Evolutionary conservation across 1,284 basidiomycete genomes (phyloP).

Genomic region (Ganoderma sp.): DNA sequence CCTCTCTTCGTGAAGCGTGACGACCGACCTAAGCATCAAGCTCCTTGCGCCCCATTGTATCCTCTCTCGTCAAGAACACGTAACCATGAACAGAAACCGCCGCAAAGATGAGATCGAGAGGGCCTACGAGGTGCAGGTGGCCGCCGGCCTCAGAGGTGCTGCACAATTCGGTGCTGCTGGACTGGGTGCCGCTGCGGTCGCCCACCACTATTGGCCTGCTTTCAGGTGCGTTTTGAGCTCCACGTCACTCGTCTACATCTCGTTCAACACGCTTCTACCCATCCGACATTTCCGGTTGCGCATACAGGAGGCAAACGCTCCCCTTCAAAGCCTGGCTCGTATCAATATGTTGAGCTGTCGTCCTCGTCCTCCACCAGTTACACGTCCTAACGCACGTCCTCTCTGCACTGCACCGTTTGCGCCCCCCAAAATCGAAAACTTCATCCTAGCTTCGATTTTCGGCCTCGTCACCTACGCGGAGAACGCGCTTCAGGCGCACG

Average conservation of each 20-base stretch:
- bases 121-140: conserved; percentile 39
- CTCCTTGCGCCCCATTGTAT: not conserved
- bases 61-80: not conserved
- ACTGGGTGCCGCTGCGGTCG: conserved; percentile 63
- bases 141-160: conserved; percentile 58
- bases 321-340: conserved; percentile 82
- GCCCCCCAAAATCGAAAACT: not conserved
- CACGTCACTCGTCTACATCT: too few relatives aligned
- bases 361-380: conserved; percentile 1
- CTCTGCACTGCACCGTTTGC: not conserved
- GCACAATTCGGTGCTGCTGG: conserved; percentile 60
- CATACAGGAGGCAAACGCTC: conserved; percentile 72
- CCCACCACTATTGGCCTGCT: conserved; percentile 78
- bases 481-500: conserved; percentile 73
- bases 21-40: not conserved
- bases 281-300: not conserved
- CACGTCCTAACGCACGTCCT: not conserved
- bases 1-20: not conserved
- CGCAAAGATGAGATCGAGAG: conserved; percentile 37
- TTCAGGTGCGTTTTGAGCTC: conserved; percentile 61
- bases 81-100: conserved; percentile 35
- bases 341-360: conserved; percentile 53
- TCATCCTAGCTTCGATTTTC: conserved; percentile 57
- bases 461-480: conserved; percentile 82
- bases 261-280: not conserved